Base-by-base conservation (phyloP, 495 filamentous ascomycete genomes). In the Talaromyces stipitatus region DNA sequence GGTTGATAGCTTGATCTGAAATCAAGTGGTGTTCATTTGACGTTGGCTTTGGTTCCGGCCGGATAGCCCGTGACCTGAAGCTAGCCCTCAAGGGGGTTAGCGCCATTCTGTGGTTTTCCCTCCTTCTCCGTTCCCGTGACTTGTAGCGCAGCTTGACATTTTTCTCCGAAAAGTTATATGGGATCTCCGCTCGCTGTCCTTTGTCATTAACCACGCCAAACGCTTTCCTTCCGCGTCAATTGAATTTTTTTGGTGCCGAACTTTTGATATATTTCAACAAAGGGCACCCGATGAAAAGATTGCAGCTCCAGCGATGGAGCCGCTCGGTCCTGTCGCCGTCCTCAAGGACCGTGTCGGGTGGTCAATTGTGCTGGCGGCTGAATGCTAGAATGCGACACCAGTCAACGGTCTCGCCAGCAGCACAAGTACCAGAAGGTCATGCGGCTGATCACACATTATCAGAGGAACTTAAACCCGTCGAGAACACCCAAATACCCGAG, bases 221-320 rank as follows among this genome's bases (percentile, higher is more conserved):
- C 16, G 20, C 27, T 41, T 32, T 14, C 2, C 12, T 26, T n/a
- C 36, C 43, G 18, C 47, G n/a, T 24, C 28, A 46, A 50, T 58
- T 50, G 23, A 24, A 14, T 24, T 30, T 24, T 30, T 52, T 26
- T 1, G 55, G 56, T 52, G 56, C 23, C 38, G 30, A 32, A 24
- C 2, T 20, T 46, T 10, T 2, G n/a, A n/a, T n/a, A 33, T 26
- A 7, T 26, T 41, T 30, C 27, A 22, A 16, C 16, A 7, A 24
- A 53, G 48, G 56, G 33, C 45, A 62, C 64, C 70, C 76, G 67
- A 87, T 87, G 84, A 86, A 84, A 80, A 81, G 82, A 71, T 71
- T 89, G 82, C 80, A 82, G 66, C 74, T 87, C 69, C 80, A 81
- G 67, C 78, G 79, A 81, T 85, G 86, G 82, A 85, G 84, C 71